Percentiles rank a stretch among this genome's conserved stretches.
phyloP scores from a whole-genome alignment of 1,139 yeast genomes.

The Protomyces macrosporus region DNA sequence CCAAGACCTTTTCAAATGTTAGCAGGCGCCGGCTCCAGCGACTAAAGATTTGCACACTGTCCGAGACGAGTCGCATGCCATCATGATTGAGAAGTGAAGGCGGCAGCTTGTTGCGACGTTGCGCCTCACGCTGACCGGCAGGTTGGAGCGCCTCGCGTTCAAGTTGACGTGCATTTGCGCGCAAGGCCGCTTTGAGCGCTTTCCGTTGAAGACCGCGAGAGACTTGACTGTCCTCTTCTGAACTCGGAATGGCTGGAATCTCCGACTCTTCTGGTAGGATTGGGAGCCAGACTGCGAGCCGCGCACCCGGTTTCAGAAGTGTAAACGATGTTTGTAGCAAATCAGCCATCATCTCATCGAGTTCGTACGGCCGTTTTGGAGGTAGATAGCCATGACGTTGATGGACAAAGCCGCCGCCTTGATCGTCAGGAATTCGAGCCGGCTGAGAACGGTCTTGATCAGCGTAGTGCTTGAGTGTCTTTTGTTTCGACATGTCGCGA shows the following conservation, averaged over 20 bases:
- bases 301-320: constrained; percentile 43
- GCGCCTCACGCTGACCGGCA: constrained; percentile 37
- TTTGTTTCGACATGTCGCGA: constrained; percentile 40
- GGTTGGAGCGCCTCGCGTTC: neutral
- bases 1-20: constrained; percentile 3
- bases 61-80: constrained; percentile 61
- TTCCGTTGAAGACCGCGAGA: neutral
- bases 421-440: neutral
- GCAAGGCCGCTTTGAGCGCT: neutral
- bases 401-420: constrained; percentile 67
- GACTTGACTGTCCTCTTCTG: neutral
- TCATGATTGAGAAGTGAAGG: constrained; percentile 48
- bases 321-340: constrained; percentile 42
- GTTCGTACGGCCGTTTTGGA: constrained; percentile 84
- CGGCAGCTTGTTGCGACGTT: constrained; percentile 37
- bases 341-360: constrained; percentile 71
- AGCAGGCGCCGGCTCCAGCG: constrained; percentile 45
- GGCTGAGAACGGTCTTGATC: neutral
- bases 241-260: constrained; percentile 50
- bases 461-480: neutral
- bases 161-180: neutral
- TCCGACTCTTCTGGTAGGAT: constrained; percentile 81
- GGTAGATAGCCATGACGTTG: constrained; percentile 78
- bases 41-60: constrained; percentile 80
- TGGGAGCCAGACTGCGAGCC: constrained; percentile 97